These are phyloP conservation scores for Blakeslea trispora DNA, from an alignment of 371 early-diverging fungal species.

Conservation along the genomic window DNA sequence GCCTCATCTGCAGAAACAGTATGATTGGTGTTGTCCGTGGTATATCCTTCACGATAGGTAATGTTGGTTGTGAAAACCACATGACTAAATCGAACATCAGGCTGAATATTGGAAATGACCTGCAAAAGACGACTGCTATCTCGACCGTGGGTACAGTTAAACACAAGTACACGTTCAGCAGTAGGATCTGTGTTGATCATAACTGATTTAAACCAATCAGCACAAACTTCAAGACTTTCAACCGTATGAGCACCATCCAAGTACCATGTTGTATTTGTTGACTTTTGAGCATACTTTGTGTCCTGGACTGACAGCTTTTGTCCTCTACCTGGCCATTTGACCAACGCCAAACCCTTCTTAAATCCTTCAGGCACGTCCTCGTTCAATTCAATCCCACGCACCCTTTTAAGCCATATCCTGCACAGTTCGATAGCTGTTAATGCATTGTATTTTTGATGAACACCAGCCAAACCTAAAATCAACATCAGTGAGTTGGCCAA, in stretches of 20 bases:
- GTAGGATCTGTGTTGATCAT: constrained; percentile 21
- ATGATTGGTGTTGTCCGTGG: constrained; percentile 66
- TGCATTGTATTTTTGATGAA: constrained; percentile 86
- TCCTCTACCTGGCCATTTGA: constrained; percentile 91
- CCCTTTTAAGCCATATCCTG: constrained; percentile 59
- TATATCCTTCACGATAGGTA: constrained; percentile 54
- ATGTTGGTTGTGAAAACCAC: constrained; percentile 82
- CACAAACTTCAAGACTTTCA: constrained; percentile 84
- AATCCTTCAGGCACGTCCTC: constrained; percentile 52
- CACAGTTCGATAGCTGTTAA: constrained; percentile 75
- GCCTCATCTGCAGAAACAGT: constrained; percentile 60
- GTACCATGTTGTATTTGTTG: constrained; percentile 65
- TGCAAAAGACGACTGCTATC: constrained; percentile 60
- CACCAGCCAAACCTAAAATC: constrained; percentile 82
- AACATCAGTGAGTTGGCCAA: too few species aligned
- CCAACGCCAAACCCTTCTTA: constrained; percentile 58
- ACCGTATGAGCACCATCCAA: constrained; percentile 96
- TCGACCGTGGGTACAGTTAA: constrained; percentile 89
- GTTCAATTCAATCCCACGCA: constrained; percentile 29
- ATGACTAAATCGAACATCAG: constrained; percentile 51
- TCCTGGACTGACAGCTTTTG: constrained; percentile 52
- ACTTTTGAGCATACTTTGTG: constrained; percentile 44
- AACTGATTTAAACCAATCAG: constrained; percentile 69
- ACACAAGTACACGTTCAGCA: constrained; percentile 64
- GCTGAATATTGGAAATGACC: constrained; percentile 46